Base-by-base conservation (phyloP, 2,329 filamentous ascomycete species). In the Clonostachys rosea region DNA sequence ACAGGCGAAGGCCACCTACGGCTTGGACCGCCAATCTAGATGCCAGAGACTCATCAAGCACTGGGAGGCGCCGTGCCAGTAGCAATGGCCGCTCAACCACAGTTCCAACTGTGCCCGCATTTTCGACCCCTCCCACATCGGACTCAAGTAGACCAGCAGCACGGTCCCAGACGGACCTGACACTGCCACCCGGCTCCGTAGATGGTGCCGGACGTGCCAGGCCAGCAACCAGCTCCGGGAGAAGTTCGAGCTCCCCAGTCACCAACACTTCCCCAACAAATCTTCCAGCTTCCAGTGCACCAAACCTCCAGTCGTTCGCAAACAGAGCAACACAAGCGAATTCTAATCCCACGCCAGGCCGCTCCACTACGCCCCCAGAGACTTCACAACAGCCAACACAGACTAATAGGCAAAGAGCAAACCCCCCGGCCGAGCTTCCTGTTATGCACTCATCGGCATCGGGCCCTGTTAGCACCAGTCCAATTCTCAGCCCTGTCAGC, bases 121-220 rank as follows among this genome's bases (percentile, higher is more conserved):
- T 24, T 16, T 30, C 41, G 11, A 24, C 34, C 5, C 18, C 39
- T 14, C 40, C 42, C 8, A 40, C 46, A 9, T 24, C 41, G 13
- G 58, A 70, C 30, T 69, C 76, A 12, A 59, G 68, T 24, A 68
- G 73, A 45, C 74, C 76, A 40, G 76, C 79, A 12, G 71, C 78
- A 18, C 76, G 79, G 18, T 89, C 87, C 16, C 79, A 84, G 42
- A 86, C 81, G 3, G 86, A 91, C 57, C 67, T 90, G 9, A 65
- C 67, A 3, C 51, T 71, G 6, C 69, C 72, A 30, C 24, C 9
- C 24, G 9, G 24, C 24, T 30, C 24, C 24, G 24, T 30, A 10
- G 24, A 30, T 30, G 24, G 9, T 30, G 24, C 24, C 24, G 24
- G 24, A 30, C 24, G 24, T 10, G 24, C 24, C 24, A 30, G 24